phyloP scores from a whole-genome alignment of 192 early-diverging fungal species.

The Phycomyces nitens region DNA sequence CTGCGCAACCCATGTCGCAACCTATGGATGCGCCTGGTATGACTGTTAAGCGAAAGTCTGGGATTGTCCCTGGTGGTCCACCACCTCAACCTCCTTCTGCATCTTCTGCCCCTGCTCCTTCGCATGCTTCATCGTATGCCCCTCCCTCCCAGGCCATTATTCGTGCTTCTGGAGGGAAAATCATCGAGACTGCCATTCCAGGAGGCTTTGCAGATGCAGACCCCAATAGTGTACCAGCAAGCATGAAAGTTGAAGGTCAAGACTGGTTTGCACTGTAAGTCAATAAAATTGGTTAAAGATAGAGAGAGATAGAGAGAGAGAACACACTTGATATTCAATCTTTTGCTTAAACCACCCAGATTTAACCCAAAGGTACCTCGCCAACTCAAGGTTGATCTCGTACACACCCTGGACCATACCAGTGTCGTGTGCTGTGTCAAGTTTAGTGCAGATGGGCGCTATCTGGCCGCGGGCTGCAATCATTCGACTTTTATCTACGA shows the following conservation, averaged over 20 bases:
- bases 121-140: slow-evolving; percentile 4
- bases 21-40: neutral
- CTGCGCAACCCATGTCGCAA: neutral
- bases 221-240: slow-evolving; percentile 70
- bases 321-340: no score
- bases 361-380: slow-evolving; percentile 70
- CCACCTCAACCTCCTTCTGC: slow-evolving; percentile 1
- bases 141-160: slow-evolving; percentile 8
- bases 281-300: no score
- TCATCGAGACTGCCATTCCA: slow-evolving; percentile 15
- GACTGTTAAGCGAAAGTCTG: neutral
- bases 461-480: slow-evolving; percentile 95
- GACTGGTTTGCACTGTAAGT: slow-evolving; percentile 89
- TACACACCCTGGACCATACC: slow-evolving; percentile 56
- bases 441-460: slow-evolving; percentile 91
- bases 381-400: slow-evolving; percentile 62
- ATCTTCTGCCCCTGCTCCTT: slow-evolving; percentile 12
- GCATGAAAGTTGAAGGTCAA: slow-evolving; percentile 72
- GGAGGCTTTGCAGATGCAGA: slow-evolving; percentile 68
- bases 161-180: slow-evolving; percentile 3
- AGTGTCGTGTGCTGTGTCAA: slow-evolving; percentile 98
- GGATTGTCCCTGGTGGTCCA: neutral
- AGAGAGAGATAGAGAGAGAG: neutral
- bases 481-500: slow-evolving; percentile 89
- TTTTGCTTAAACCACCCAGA: no score